phyloP scores from a whole-genome alignment of 441 rosid species.

The Kokia cookei region DNA sequence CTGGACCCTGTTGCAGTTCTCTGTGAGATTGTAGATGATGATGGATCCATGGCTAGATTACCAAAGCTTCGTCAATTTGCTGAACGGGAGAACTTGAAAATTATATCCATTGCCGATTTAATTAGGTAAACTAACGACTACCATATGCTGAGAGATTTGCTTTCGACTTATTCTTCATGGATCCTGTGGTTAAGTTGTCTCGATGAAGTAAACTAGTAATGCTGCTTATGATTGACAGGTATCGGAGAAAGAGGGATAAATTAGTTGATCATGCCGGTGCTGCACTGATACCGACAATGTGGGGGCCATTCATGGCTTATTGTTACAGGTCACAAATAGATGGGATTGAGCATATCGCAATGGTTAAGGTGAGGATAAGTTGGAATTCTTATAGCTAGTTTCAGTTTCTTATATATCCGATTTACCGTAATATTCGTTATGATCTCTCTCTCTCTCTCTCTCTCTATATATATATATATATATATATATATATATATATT shows the following conservation, averaged over 20 bases:
- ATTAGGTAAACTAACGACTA: slow-evolving; percentile 45
- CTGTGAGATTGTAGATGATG: slow-evolving; percentile 79
- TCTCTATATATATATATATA: too few species aligned
- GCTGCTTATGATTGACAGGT: slow-evolving; percentile 36
- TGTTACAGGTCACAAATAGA: slow-evolving; percentile 74
- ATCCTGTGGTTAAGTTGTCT: neutral
- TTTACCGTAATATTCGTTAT: neutral
- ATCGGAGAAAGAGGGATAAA: slow-evolving; percentile 74
- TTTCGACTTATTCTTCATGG: neutral
- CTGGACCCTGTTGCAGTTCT: slow-evolving; percentile 71
- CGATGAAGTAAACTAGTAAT: neutral
- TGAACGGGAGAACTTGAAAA: slow-evolving; percentile 53
- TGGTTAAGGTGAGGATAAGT: slow-evolving; percentile 71
- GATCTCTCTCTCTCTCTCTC: too few species aligned
- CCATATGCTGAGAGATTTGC: neutral
- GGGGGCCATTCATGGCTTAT: slow-evolving; percentile 84
- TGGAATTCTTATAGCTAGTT: neutral
- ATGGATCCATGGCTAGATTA: slow-evolving; percentile 82
- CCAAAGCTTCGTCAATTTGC: slow-evolving; percentile 78
- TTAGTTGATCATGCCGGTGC: slow-evolving; percentile 70
- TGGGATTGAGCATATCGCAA: slow-evolving; percentile 90
- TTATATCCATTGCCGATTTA: slow-evolving; percentile 86
- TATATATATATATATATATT: neutral
- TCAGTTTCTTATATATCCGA: neutral
- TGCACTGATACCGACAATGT: slow-evolving; percentile 76